Base-by-base conservation (phyloP, 192 early-diverging fungal species). In the Umbelopsis sp. region DNA sequence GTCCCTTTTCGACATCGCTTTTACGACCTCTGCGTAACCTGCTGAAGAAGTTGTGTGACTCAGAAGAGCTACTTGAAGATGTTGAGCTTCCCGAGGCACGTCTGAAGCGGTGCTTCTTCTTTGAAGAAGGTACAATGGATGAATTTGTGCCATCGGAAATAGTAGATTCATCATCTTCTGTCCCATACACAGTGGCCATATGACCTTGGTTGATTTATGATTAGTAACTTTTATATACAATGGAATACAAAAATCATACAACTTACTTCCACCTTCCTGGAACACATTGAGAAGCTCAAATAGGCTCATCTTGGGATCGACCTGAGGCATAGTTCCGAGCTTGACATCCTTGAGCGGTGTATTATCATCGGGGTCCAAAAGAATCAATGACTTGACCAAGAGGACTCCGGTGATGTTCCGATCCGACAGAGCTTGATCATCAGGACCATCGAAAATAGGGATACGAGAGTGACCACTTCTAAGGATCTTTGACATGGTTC, bases 221-320 rank as follows among this genome's bases (percentile, higher is more conserved):
- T 41, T 41, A 41, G 37, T 41, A 41, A 41, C 5, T 41, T 6
- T 10, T 10, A 41, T 1, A 10, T 10, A 41, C 7, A 41, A 9
- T 41, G 0, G 37, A 4, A 4, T 9, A 41, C 10, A 41, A 9
- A 4, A 1, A 4, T 41, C 10, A 10, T 6, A 6, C 37, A 41
- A 68, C 52, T 64, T 76, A 58, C 88, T 88, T 64, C 88, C 84
- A 23, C 91, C 91, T 64, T 89, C 89, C 70, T 92, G 91, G 75
- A 92, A 92, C 35, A 84, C 82, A 69, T 92, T 92, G 49, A 92
- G 80, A 45, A 92, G 87, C 20, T 92, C 91, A 50, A 88, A 78
- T 27, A 75, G 68, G 15, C 67, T 69, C 37, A 75, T 76, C 30
- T 79, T 68, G 23, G 74, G 74, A 21, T 52, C 33, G 4, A 75